phyloP scores from a whole-genome alignment of 2,329 filamentous ascomycete genomes.

The Phialemonium atrogriseum region DNA sequence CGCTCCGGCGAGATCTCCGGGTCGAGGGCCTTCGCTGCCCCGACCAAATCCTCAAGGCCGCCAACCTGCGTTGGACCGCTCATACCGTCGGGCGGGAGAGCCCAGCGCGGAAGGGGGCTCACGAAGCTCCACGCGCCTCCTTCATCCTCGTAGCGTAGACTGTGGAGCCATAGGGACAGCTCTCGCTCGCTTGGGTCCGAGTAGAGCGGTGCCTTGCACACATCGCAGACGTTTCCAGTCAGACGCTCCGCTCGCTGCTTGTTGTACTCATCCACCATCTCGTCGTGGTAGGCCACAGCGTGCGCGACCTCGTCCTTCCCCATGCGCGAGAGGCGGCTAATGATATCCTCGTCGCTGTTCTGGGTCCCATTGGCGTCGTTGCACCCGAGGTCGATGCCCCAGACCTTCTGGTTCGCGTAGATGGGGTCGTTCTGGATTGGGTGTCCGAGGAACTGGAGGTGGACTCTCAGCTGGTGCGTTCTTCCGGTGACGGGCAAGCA shows the following conservation, averaged over 20 bases:
- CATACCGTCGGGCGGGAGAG: constrained; percentile 65
- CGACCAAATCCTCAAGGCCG: constrained; percentile 49
- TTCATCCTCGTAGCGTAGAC: constrained; percentile 77
- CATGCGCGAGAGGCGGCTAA: constrained; percentile 78
- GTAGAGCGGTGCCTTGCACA: constrained; percentile 84
- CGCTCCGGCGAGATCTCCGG: too few species aligned
- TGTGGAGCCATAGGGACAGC: constrained; percentile 88
- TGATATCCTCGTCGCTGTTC: constrained; percentile 81
- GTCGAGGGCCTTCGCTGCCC: constrained; percentile 40
- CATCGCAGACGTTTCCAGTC: constrained; percentile 71
- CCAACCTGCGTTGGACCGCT: constrained; percentile 64
- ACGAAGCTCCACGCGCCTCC: constrained; percentile 80
- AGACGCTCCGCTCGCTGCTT: constrained; percentile 89
- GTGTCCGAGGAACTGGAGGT: constrained; percentile 88
- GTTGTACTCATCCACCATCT: constrained; percentile 85
- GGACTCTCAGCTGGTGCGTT: constrained; percentile 91
- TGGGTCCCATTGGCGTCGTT: constrained; percentile 56
- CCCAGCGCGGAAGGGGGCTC: constrained; percentile 80
- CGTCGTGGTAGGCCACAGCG: constrained; percentile 86
- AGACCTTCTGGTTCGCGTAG: constrained; percentile 90
- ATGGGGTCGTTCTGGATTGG: constrained; percentile 97
- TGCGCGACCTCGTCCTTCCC: constrained; percentile 90
- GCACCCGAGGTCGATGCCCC: constrained; percentile 69
- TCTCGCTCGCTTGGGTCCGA: constrained; percentile 88
- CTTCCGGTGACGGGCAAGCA: constrained; percentile 89